Evolutionary conservation across 257 asterid species (phyloP), one percentile per base, ranked within the genome.

Genomic region (Catharanthus roseus): DNA sequence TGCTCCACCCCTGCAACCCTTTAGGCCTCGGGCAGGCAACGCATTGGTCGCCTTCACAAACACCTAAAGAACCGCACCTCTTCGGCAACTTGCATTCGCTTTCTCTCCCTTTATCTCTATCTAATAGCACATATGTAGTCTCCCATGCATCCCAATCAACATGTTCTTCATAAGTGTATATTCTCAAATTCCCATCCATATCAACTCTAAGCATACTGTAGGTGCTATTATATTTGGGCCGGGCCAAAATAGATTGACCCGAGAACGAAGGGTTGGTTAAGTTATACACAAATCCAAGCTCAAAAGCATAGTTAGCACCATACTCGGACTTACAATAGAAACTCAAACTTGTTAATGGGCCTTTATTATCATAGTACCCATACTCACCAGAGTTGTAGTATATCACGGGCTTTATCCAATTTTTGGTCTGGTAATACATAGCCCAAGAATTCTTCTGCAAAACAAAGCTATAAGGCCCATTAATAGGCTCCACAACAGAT

Each of bases 1-100:
- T 68, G 81, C 78, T 85, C 88, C 90, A 83, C 34, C 84, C 92
- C 16, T 70, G 24, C 72, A 81, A 67, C 12, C 87, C 90, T 10
- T 57, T 76, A 6, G 80, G 77, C 15, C 45, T 74, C 1, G 90
- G 88, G 60, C 88, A 79, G 10, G 86, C 83, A 3, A 87, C 82
- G 36, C 92, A 87, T 26, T 83, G 86, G 57, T 75, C 66, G 13
- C 60, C 83, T 3, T 81, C 84, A 58, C 81, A 83, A 4, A 82
- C 77, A 0, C 86, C 89, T 19, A 82, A 62, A 0, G 75, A 75
- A 10, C 87, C 91, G 62, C 92, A 86, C 62, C 77, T 77, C 44
- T 55, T 75, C 0, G 86, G 84, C n/a, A 77, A 38, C 67, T 71
- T 44, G 78, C 79, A 79, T 12, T 74, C 78, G 15, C 60, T 68